Evolutionary conservation across 2,329 filamentous ascomycete genomes (phyloP).

Genomic region (Colletotrichum scovillei): DNA sequence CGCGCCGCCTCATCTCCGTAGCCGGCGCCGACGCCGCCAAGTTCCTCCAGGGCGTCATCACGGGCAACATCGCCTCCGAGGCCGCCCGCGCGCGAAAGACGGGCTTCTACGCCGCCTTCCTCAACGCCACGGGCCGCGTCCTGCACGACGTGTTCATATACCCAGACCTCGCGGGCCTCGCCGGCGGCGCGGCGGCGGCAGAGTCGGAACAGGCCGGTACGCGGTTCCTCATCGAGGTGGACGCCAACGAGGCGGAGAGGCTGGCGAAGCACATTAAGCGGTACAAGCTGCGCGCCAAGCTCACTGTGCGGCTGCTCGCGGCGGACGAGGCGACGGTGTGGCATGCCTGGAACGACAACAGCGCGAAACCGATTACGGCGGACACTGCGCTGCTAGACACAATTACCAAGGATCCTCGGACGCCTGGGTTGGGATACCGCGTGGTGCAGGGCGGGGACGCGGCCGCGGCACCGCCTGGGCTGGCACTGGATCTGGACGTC

Average conservation of each 20-base stretch:
- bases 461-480: slow-evolving; percentile 26
- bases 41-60: slow-evolving; percentile 90
- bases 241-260: slow-evolving; percentile 70
- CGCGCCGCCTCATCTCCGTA: slow-evolving; percentile 82
- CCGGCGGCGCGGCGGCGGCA: slow-evolving; percentile 39
- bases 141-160: slow-evolving; percentile 94
- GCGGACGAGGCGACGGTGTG: slow-evolving; percentile 75
- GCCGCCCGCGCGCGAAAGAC: slow-evolving; percentile 50
- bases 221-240: slow-evolving; percentile 81
- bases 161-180: slow-evolving; percentile 58
- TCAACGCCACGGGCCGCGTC: slow-evolving; percentile 86
- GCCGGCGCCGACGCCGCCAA: slow-evolving; percentile 82
- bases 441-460: slow-evolving; percentile 49
- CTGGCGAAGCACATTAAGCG: slow-evolving; percentile 81
- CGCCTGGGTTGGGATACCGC: slow-evolving; percentile 67
- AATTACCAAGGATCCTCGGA: slow-evolving; percentile 62
- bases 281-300: slow-evolving; percentile 87
- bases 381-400: slow-evolving; percentile 41
- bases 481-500: slow-evolving; percentile 56
- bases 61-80: slow-evolving; percentile 69
- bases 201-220: slow-evolving; percentile 35
- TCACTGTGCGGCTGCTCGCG: slow-evolving; percentile 75
- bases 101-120: slow-evolving; percentile 84
- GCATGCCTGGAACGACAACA: slow-evolving; percentile 77
- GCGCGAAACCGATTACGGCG: slow-evolving; percentile 10